Evolutionary conservation across 1,139 yeast species (phyloP).

Genomic region (Trichomonascaceae sp.): DNA sequence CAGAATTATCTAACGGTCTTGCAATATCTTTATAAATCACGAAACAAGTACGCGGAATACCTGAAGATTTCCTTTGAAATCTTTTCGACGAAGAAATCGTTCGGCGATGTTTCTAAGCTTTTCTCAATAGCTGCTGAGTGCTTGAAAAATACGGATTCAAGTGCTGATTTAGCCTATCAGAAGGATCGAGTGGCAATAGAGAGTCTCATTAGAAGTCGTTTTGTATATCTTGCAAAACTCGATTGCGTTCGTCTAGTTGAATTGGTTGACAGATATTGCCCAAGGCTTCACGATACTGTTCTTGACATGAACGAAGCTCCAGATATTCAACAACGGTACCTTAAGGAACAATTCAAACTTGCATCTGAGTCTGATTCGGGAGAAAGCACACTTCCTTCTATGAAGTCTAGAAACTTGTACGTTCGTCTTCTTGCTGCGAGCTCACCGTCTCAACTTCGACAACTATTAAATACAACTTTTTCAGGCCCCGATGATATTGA

Average conservation of each 20-base stretch:
- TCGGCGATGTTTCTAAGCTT: slow-evolving; percentile 15
- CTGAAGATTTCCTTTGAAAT: slow-evolving; percentile 37
- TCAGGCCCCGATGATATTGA: slow-evolving; percentile 27
- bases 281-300: slow-evolving; percentile 24
- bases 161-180: slow-evolving; percentile 10
- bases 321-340: slow-evolving; percentile 22
- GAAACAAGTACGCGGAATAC: slow-evolving; percentile 48
- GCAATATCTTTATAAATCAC: slow-evolving; percentile 49
- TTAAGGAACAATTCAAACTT: slow-evolving; percentile 19
- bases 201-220: slow-evolving; percentile 17
- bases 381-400: slow-evolving; percentile 19
- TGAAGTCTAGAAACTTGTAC: slow-evolving; percentile 24
- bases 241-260: slow-evolving; percentile 20
- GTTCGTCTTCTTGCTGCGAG: slow-evolving; percentile 24
- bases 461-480: slow-evolving; percentile 19
- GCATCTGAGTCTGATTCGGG: slow-evolving; percentile 12
- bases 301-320: slow-evolving; percentile 17
- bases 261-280: slow-evolving; percentile 19
- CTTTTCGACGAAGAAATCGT: slow-evolving; percentile 12
- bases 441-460: slow-evolving; percentile 18
- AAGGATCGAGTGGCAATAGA: slow-evolving; percentile 22
- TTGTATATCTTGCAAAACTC: slow-evolving; percentile 17
- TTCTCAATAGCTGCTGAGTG: slow-evolving; percentile 29
- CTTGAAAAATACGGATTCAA: slow-evolving; percentile 15
- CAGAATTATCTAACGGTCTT: slow-evolving; percentile 55